Evolutionary conservation across 139 green algal species (phyloP), one percentile per base, ranked within the genome.

Genomic region (Marvania coccoides): DNA sequence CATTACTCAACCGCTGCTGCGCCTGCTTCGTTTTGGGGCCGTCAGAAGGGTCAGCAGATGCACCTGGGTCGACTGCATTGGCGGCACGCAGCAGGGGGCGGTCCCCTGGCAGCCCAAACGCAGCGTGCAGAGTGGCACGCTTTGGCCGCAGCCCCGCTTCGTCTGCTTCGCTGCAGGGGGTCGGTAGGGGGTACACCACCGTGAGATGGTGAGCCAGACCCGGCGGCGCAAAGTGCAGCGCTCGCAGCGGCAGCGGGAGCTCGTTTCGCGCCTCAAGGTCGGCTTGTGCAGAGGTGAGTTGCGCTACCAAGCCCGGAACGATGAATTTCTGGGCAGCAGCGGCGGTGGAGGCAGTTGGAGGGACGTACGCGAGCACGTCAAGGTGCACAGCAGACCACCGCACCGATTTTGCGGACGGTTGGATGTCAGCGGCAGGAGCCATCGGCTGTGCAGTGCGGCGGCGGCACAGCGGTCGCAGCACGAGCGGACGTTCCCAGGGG

Each of bases 21-120:
- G 26, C 33, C 31, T 73, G 26, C 42, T 54, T 24, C 33, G 33
- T 28, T 26, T 47, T 47, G 5, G 15, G 24, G 30, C 36, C 35
- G 29, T 62, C 29, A 35, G 31, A 34, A 36, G 64, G 29, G 24
- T 71, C 31, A 13, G 64, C 30, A 12, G 47, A 63, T 23, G 19
- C 28, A 30, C 42, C 33, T 63, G 62, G 78, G 2, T 48, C 57
- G n/a, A 88, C 13, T 9, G 89, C 79, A 29, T 89, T 89, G 23
- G 78, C 76, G 1, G 69, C 37, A 3, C 88, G 69, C 47, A 97
- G 69, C 63, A 89, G 63, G 0, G 89, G 90, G 6, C 85, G 64
- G 67, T 96, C 77, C 15, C 55, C 7, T 3, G 90, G 87, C 65
- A 97, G 72, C n/a, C 74, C 72, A 24, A 92, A 64, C 28, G 83